Evolutionary conservation across 306 rosid genomes (phyloP), one percentile per base, ranked within the genome.

Genomic region (Sicyos edulis): DNA sequence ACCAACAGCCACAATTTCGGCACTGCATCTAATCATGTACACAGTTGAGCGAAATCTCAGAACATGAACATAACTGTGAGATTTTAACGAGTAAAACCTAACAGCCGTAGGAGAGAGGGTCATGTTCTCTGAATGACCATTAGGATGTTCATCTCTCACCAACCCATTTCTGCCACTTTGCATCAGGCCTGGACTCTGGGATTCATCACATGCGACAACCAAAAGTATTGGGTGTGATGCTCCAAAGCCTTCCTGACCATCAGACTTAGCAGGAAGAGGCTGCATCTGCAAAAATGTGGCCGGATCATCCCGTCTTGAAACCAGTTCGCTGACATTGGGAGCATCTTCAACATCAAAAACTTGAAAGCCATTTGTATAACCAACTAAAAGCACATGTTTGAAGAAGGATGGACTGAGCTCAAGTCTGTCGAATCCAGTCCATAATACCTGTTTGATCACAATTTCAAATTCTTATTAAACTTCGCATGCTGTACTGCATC

Each of bases 21-120:
- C 89, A 86, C 95, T 95, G 91, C 99, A 95, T 83, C 99, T 87
- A 74, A 95, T 89, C 97, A 88, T 89, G 79, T 83, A 87, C 70
- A 95, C 96, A 60, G 90, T 89, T 20, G 99, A 91, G 29, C 99
- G 90, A 70, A 95, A 95, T 80, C 97, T 85, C 80, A 95, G 85
- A 74, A 92, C 92, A 84, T 95, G 99, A 72, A 95, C 97, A 82
- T 95, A 95, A 76, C 78, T 80, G 81, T 80, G 88, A 75, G 95
- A 84, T 82, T 80, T 87, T 42, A 95, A 83, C 1, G 99, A 95
- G 88, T 95, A 95, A 83, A 95, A 95, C 73, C 96, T 85, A 81
- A 95, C 96, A 53, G 87, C 85, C 29, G 91, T 95, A 53, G 99
- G 95, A 70, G 95, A 83, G 83, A 80, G 76, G 64, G 78, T 63